Percentiles rank a stretch among this genome's conserved stretches.
Conservation (phyloP, 257 asterid species). For the Salvia hispanica region DNA sequence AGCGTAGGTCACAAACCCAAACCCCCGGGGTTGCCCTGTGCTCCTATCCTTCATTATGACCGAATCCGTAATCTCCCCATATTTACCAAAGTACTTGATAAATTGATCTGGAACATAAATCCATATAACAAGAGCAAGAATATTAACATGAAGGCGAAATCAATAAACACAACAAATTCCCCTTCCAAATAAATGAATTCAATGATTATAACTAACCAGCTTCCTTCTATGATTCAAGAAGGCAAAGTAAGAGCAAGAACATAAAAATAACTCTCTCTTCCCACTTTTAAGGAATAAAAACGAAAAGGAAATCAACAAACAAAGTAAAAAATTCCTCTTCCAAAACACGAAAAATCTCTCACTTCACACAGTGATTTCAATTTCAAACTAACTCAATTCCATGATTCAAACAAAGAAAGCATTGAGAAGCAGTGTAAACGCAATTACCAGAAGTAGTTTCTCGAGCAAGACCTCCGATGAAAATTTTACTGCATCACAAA, state of each 20-base stretch:
- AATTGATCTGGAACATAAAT: conserved; percentile 44
- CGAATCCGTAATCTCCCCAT: conserved; percentile 64
- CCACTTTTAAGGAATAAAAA: too few species aligned
- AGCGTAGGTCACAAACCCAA: conserved; percentile 62
- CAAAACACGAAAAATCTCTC: too few species aligned
- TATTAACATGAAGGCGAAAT: background rate
- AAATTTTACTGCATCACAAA: conserved; percentile 50
- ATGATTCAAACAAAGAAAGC: too few species aligned
- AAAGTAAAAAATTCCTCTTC: too few species aligned
- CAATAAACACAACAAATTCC: background rate
- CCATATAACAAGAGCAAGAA: background rate
- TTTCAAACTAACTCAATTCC: too few species aligned
- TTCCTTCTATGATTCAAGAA: background rate
- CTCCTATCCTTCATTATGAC: conserved; percentile 64
- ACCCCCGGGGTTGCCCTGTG: conserved; percentile 64
- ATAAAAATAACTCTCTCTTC: too few species aligned
- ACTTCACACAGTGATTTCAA: too few species aligned
- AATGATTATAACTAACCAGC: background rate
- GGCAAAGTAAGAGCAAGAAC: background rate
- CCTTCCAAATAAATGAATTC: background rate
- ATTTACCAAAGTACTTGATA: conserved; percentile 59
- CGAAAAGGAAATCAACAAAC: too few species aligned
- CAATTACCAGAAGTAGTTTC: conserved; percentile 56
- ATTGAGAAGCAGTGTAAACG: background rate
- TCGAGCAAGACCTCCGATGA: conserved; percentile 64